Conservation (phyloP, 495 filamentous ascomycete genomes). For the Podospora appendiculata region DNA sequence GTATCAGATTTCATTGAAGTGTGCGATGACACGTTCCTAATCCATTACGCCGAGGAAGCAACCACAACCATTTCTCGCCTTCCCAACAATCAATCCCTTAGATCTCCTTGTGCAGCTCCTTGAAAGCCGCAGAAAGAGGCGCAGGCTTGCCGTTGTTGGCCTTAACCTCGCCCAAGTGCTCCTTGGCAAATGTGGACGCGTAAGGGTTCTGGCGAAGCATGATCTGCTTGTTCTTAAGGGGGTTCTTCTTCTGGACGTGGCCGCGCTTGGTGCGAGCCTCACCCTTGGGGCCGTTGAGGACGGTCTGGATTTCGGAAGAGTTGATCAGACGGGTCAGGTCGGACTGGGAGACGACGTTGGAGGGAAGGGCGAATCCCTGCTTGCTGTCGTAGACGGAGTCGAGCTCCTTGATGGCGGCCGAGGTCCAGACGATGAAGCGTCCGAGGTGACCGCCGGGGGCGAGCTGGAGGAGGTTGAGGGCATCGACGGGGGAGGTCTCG, state of each 20-base stretch:
- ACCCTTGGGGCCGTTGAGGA: constrained; percentile 82
- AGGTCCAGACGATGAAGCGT: constrained; percentile 98
- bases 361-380: constrained; percentile 96
- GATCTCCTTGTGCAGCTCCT: constrained; percentile 30
- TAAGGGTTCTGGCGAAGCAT: constrained; percentile 97
- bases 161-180: constrained; percentile 41
- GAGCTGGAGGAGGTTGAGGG: constrained; percentile 97
- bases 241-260: constrained; percentile 98
- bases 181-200: constrained; percentile 75
- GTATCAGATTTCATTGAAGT: constrained; percentile 30
- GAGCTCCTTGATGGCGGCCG: constrained; percentile 89
- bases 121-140: constrained; percentile 27
- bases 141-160: constrained; percentile 28
- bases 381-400: constrained; percentile 96
- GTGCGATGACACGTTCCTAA: constrained; percentile 26
- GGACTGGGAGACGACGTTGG: constrained; percentile 78
- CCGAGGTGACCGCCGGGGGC: constrained; percentile 97
- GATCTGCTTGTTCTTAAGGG: constrained; percentile 94
- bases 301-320: constrained; percentile 94
- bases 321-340: constrained; percentile 97
- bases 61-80: constrained; percentile 20
- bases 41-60: constrained; percentile 30
- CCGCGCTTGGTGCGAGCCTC: constrained; percentile 83
- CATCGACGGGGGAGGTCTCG: constrained; percentile 90
- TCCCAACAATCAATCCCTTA: constrained; percentile 14